A percentile compares a stretch with the other conserved stretches of the same genome.
phyloP scores from a whole-genome alignment of 352 stramenopile species.

The Phytophthora pinifolia region DNA sequence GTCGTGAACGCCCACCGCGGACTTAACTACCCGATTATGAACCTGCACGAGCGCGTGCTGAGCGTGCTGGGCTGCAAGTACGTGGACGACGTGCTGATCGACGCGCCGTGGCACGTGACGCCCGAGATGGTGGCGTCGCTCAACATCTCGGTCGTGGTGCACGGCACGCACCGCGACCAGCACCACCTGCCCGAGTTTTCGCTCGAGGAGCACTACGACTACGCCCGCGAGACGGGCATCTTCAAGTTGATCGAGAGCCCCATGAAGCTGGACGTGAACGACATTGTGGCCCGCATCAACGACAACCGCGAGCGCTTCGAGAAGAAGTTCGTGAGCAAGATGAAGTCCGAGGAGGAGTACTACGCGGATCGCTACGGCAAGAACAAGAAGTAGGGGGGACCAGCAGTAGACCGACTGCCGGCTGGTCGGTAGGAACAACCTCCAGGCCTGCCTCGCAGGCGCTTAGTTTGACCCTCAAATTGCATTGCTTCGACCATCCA shows the following conservation, averaged over 20 bases:
- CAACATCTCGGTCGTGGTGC: slow-evolving; percentile 80
- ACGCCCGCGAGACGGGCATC: slow-evolving; percentile 78
- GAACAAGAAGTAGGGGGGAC: slow-evolving; percentile 41
- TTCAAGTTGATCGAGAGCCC: slow-evolving; percentile 80
- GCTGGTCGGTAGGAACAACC: no score
- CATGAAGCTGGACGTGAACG: slow-evolving; percentile 76
- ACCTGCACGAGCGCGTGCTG: slow-evolving; percentile 97
- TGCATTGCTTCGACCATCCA: slow-evolving; percentile 7
- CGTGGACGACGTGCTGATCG: slow-evolving; percentile 98
- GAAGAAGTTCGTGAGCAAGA: slow-evolving; percentile 94
- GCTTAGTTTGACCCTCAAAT: slow-evolving; percentile 15
- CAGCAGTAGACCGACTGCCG: no score
- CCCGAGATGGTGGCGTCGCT: slow-evolving; percentile 96
- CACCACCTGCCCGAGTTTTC: slow-evolving; percentile 58
- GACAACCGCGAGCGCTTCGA: slow-evolving; percentile 90
- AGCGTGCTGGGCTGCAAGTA: slow-evolving; percentile 96
- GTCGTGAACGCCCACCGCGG: slow-evolving; percentile 90
- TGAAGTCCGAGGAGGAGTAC: slow-evolving; percentile 93
- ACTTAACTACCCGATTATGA: slow-evolving; percentile 97
- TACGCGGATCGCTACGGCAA: slow-evolving; percentile 89
- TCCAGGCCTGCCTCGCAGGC: no score
- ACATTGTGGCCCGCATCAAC: slow-evolving; percentile 90
- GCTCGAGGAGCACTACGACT: slow-evolving; percentile 79
- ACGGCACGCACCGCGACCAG: slow-evolving; percentile 85
- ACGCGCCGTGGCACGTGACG: slow-evolving; percentile 95